phyloP scores from a whole-genome alignment of 768 basidiomycete species.

The Kwoniella newhampshirensis region DNA sequence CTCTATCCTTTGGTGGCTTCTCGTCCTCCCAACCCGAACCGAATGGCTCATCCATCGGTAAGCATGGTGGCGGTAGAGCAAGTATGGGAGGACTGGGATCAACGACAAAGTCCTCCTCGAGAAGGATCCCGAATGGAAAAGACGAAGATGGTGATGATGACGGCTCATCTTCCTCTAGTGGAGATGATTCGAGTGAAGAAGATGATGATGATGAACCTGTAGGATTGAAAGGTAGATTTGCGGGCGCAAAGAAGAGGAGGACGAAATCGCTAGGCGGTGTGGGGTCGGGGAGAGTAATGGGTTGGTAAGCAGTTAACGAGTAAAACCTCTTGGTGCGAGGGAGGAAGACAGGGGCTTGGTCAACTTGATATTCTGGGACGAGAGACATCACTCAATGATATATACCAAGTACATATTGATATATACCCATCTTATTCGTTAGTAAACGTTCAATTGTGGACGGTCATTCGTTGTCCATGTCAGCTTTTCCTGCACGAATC shows the following conservation, averaged over 20 bases:
- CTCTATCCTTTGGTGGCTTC: not conserved
- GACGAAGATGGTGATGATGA: constrained; percentile 1
- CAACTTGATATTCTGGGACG: no score
- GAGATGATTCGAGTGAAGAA: constrained; percentile 15
- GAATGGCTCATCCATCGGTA: not conserved
- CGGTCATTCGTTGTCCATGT: no score
- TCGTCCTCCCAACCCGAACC: constrained; percentile 5
- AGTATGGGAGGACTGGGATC: not conserved
- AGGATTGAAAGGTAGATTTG: constrained; percentile 12
- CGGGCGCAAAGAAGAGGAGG: constrained; percentile 10
- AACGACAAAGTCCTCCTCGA: constrained; percentile 1
- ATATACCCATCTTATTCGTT: no score
- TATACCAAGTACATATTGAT: no score
- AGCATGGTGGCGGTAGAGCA: not conserved
- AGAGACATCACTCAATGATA: no score
- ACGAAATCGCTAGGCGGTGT: no score
- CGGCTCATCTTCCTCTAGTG: constrained; percentile 2
- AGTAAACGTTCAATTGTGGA: no score
- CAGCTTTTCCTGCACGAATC: no score
- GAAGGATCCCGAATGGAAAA: not conserved
- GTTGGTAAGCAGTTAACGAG: constrained; percentile 2
- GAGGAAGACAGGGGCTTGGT: no score
- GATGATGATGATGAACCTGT: constrained; percentile 14
- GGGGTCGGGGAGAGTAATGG: not conserved
- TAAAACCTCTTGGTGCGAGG: not conserved